These are phyloP conservation scores for Mallotus nudiflorus DNA, from an alignment of 345 rosid genomes.

Conservation along the genomic window DNA sequence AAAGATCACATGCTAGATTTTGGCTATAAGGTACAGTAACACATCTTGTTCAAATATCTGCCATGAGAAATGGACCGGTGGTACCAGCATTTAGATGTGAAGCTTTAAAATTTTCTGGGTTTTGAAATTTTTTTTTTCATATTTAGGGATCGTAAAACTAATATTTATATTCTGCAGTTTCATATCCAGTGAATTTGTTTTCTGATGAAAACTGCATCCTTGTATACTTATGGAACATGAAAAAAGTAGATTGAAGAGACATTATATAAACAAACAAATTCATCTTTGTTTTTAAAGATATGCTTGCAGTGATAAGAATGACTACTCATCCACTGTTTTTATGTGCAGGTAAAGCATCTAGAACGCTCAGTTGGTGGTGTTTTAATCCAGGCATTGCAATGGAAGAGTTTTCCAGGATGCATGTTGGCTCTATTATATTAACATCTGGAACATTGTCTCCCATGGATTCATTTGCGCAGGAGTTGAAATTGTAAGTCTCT, in stretches of 20 bases:
- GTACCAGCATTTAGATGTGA: background rate
- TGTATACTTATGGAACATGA: conserved; percentile 4
- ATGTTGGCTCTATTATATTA: conserved; percentile 82
- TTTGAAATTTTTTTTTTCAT: background rate
- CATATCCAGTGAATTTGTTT: conserved; percentile 3
- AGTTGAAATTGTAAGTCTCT: conserved; percentile 74
- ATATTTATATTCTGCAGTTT: background rate
- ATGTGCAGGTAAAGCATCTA: conserved; percentile 69
- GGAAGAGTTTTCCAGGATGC: conserved; percentile 71
- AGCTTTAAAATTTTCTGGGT: conserved; percentile 1
- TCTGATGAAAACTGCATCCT: background rate
- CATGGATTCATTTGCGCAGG: conserved; percentile 88
- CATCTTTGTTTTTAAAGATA: background rate
- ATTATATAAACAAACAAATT: no score
- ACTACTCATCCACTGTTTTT: conserved; percentile 8
- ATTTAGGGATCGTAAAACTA: conserved; percentile 1
- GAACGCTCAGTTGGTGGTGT: conserved; percentile 99
- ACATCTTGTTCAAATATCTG: background rate
- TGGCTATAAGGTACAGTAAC: background rate
- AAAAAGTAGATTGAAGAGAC: background rate
- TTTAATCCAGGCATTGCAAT: conserved; percentile 96
- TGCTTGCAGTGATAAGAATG: conserved; percentile 3
- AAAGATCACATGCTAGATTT: background rate
- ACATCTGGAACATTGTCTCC: conserved; percentile 99
- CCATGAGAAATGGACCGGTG: background rate